phyloP scores from a whole-genome alignment of 768 basidiomycete genomes.

The Postia placenta region DNA sequence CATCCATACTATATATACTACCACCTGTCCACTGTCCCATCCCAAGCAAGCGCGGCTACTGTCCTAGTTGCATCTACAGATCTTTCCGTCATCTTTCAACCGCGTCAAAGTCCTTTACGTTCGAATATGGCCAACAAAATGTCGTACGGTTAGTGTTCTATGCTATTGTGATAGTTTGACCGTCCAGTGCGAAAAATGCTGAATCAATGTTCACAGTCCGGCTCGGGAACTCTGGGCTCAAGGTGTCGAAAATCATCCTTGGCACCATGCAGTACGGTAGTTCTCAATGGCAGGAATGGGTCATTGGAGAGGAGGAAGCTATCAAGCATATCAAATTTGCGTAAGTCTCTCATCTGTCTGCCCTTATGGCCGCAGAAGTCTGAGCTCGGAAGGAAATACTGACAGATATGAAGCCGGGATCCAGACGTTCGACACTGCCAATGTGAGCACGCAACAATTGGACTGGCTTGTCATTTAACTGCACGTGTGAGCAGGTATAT shows the following conservation, averaged over 20 bases:
- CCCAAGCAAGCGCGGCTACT: no score
- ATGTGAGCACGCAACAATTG: conserved; percentile 7
- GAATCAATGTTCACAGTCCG: conserved; percentile 23
- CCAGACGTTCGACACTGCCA: conserved; percentile 30
- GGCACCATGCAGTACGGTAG: conserved; percentile 24
- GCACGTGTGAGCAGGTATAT: conserved; percentile 24
- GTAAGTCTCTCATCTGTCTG: conserved; percentile 21
- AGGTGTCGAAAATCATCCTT: conserved; percentile 33
- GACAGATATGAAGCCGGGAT: conserved; percentile 33
- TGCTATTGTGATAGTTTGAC: neutral
- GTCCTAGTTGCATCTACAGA: no score
- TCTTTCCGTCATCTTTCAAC: no score
- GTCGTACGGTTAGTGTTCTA: conserved; percentile 3
- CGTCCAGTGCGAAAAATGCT: neutral
- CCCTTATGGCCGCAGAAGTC: neutral
- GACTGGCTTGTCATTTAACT: neutral
- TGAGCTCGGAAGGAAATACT: neutral
- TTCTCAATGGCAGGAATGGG: conserved; percentile 30
- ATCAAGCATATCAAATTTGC: conserved; percentile 34
- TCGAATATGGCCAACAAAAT: conserved; percentile 10
- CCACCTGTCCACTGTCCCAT: no score
- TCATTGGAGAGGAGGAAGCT: conserved; percentile 28
- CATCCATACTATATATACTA: no score
- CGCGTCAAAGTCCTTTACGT: neutral
- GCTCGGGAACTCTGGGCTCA: conserved; percentile 37